Evolutionary conservation across 352 stramenopile genomes (phyloP).

Genomic region (Pythium phragmitis): DNA sequence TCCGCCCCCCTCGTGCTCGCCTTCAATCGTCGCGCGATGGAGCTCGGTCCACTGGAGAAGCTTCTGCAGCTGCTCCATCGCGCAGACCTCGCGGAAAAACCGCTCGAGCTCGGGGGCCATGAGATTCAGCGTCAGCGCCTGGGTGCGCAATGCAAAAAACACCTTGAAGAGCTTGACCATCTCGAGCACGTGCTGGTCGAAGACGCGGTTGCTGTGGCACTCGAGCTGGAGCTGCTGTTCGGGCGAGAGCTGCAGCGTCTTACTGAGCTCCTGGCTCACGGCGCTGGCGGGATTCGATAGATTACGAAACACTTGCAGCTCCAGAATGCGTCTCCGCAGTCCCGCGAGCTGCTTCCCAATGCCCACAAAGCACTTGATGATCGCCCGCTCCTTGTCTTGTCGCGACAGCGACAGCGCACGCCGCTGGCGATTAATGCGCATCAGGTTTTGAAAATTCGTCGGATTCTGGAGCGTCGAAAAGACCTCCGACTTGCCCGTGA

Average conservation of each 20-base stretch:
- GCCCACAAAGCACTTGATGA: slow-evolving; percentile 64
- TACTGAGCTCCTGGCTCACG: slow-evolving; percentile 41
- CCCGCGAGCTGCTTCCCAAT: slow-evolving; percentile 52
- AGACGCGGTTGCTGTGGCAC: slow-evolving; percentile 57
- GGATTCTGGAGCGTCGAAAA: slow-evolving; percentile 77
- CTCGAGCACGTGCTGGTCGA: slow-evolving; percentile 58
- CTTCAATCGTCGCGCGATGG: slow-evolving; percentile 54
- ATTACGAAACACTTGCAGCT: slow-evolving; percentile 61
- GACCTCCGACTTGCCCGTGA: slow-evolving; percentile 59
- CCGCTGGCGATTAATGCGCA: slow-evolving; percentile 72
- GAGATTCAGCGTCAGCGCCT: slow-evolving; percentile 65
- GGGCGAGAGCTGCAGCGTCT: slow-evolving; percentile 43
- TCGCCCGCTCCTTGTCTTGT: slow-evolving; percentile 42
- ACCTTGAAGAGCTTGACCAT: slow-evolving; percentile 80
- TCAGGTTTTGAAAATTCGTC: slow-evolving; percentile 61
- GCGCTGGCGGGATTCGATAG: slow-evolving; percentile 39
- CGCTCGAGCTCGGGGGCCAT: slow-evolving; percentile 65
- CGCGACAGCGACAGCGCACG: slow-evolving; percentile 50
- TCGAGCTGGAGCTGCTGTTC: slow-evolving; percentile 69
- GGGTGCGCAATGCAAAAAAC: slow-evolving; percentile 67
- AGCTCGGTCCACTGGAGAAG: slow-evolving; percentile 79
- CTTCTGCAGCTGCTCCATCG: slow-evolving; percentile 69
- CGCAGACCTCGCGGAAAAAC: slow-evolving; percentile 66
- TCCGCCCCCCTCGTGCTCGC: not conserved
- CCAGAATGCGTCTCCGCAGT: slow-evolving; percentile 57